Evolutionary conservation across 208 protist genomes (phyloP), one percentile per base, ranked within the genome.

Genomic region (Phytomonas sp.): DNA sequence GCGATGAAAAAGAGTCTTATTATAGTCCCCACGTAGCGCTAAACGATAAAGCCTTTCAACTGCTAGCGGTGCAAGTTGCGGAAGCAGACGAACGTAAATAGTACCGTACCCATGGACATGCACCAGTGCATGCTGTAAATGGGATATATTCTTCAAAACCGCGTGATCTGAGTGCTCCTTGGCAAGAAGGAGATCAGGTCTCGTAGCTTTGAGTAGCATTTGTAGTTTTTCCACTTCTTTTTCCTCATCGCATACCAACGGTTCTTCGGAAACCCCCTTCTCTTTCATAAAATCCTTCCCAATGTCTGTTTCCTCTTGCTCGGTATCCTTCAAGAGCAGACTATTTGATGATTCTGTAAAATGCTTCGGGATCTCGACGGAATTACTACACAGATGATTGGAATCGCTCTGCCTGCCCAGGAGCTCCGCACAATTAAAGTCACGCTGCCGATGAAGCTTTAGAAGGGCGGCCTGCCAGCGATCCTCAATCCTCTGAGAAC

Each of bases 21-120:
- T 86, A 81, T 98, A 99, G 79, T 98, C 98, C 5, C 78, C 84
- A 69, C 87, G 87, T 23, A 73, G 63, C 3, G 82, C 69, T 37
- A 98, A 92, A 16, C 79, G 84, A 52, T 82, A 78, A 83, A 99
- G 99, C 89, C 99, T 99, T 63, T 98, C 91, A 0, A 97, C 90
- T 3, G 98, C 95, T 34, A 98, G 95, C 8, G 98, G 98, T 19
- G 78, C 75, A 63, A 98, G 83, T 11, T 84, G 68, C 26, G 95
- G 88, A 72, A 97, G 97, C 14, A 99, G 86, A 67, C 88, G 68
- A 8, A 99, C 60, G n/a, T 63, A 76, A 36, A 93, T 69, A 14
- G 69, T 80, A 69, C 84, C 84, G 76, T 84, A 88, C 42, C 70
- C 69, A 33, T 75, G 72, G 26, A 92, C 74, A 63, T 84, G 77